A percentile compares a stretch with the other conserved stretches of the same genome.
Evolutionary conservation across 75 land plant species (phyloP).

Genomic region (Pinus taeda): DNA sequence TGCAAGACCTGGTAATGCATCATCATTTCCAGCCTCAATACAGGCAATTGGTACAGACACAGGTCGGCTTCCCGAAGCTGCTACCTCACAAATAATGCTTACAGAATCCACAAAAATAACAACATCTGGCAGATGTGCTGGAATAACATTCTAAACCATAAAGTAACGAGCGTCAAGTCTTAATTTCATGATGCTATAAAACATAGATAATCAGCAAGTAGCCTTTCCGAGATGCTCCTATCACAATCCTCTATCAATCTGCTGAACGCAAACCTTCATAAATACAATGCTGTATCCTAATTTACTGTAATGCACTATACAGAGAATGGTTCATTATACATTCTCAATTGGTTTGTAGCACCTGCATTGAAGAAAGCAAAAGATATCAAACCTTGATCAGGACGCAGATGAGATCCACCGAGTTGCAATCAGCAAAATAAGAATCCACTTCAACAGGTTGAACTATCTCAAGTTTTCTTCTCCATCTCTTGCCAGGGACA

Average conservation of each 20-base stretch:
- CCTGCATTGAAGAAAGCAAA: neutral
- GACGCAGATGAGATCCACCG: slow-evolving; percentile 91
- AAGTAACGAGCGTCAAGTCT: neutral
- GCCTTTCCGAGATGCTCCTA: neutral
- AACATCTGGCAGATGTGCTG: slow-evolving; percentile 74
- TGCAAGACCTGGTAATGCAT: slow-evolving; percentile 77
- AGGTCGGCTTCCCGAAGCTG: slow-evolving; percentile 56
- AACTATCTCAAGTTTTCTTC: slow-evolving; percentile 76
- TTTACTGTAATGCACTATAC: neutral
- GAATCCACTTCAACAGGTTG: slow-evolving; percentile 86
- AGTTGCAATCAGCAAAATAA: slow-evolving; percentile 84
- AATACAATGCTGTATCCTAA: neutral
- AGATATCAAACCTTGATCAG: slow-evolving; percentile 66
- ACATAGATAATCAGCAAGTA: neutral
- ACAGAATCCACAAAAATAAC: slow-evolving; percentile 81
- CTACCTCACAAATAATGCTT: slow-evolving; percentile 82
- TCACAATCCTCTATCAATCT: neutral
- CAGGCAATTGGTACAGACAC: slow-evolving; percentile 74
- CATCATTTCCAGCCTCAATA: slow-evolving; percentile 84
- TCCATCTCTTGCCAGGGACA: slow-evolving; percentile 94
- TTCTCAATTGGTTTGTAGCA: neutral
- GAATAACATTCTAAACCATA: slow-evolving; percentile 64
- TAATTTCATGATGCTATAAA: neutral
- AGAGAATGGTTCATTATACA: neutral
- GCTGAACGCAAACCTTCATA: neutral